These are phyloP conservation scores for Leccinellum albellum DNA, from an alignment of 768 basidiomycete species.

Conservation along the genomic window DNA sequence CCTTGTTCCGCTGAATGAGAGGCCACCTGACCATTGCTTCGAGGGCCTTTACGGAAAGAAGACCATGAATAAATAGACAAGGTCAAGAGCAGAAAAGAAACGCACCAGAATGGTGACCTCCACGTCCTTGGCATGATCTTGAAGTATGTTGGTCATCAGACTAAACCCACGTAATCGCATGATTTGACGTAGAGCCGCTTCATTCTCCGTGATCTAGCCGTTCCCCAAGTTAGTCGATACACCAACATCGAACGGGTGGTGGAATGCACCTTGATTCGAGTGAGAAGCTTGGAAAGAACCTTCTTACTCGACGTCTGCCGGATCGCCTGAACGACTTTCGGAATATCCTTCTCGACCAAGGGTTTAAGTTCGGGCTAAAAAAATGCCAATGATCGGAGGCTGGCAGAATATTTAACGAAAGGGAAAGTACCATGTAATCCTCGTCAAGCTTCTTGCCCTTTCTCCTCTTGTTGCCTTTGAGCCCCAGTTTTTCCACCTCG, in stretches of 20 bases:
- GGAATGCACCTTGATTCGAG: conserved; percentile 70
- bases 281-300: conserved; percentile 78
- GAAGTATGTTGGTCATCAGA: conserved; percentile 84
- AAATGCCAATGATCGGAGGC: neutral
- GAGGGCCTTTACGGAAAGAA: conserved; percentile 43
- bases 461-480: conserved; percentile 88
- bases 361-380: conserved; percentile 73
- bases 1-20: conserved; percentile 81
- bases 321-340: conserved; percentile 88
- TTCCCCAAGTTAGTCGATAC: neutral
- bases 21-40: conserved; percentile 77
- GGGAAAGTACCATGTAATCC: conserved; percentile 71
- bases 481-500: conserved; percentile 74
- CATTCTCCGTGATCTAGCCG: conserved; percentile 78
- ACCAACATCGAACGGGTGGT: neutral
- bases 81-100: conserved; percentile 4
- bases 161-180: conserved; percentile 92
- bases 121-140: conserved; percentile 66
- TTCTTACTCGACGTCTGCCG: conserved; percentile 82
- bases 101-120: conserved; percentile 72
- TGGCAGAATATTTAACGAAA: neutral
- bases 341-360: conserved; percentile 73
- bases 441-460: conserved; percentile 92
- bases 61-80: neutral
- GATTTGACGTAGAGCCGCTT: conserved; percentile 71